Conservation (phyloP, 768 basidiomycete species). For the Gloeostereum incarnatum region DNA sequence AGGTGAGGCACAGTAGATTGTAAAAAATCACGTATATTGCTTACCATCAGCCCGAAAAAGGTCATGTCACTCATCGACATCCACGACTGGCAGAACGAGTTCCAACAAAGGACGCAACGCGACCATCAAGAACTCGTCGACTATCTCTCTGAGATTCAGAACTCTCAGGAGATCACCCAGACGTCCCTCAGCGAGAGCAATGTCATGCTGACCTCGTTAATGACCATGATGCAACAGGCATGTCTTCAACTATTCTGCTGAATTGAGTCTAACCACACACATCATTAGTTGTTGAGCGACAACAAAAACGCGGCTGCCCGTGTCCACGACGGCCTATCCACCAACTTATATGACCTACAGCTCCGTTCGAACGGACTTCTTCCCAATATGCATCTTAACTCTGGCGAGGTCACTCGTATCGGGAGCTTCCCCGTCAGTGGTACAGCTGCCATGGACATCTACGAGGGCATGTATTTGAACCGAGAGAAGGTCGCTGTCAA, state of each 20-base stretch:
- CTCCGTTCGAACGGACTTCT: conserved; percentile 33
- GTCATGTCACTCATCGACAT: conserved; percentile 35
- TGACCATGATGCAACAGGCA: conserved; percentile 43
- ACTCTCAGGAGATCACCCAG: conserved; percentile 25
- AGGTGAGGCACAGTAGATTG: conserved; percentile 19
- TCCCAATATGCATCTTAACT: conserved; percentile 38
- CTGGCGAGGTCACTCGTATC: conserved; percentile 42
- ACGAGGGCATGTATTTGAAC: conserved; percentile 43
- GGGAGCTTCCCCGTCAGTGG: conserved; percentile 42
- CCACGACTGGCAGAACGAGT: conserved; percentile 37
- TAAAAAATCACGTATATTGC: neutral
- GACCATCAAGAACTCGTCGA: conserved; percentile 35
- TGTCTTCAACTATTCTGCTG: conserved; percentile 1
- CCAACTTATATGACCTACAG: conserved; percentile 43
- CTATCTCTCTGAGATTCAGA: conserved; percentile 33
- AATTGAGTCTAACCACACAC: neutral
- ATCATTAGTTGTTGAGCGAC: conserved; percentile 21
- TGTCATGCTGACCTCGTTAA: conserved; percentile 29
- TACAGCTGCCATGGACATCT: conserved; percentile 43
- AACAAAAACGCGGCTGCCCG: conserved; percentile 20
- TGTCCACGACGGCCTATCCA: conserved; percentile 32
- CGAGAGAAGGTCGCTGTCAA: conserved; percentile 51
- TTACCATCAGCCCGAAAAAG: conserved; percentile 15
- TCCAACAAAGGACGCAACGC: conserved; percentile 23
- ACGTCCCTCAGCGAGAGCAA: conserved; percentile 21